A percentile compares a stretch with the other conserved stretches of the same genome.
Conservation (phyloP, 345 rosid species). For the Pugionium dolabratum region DNA sequence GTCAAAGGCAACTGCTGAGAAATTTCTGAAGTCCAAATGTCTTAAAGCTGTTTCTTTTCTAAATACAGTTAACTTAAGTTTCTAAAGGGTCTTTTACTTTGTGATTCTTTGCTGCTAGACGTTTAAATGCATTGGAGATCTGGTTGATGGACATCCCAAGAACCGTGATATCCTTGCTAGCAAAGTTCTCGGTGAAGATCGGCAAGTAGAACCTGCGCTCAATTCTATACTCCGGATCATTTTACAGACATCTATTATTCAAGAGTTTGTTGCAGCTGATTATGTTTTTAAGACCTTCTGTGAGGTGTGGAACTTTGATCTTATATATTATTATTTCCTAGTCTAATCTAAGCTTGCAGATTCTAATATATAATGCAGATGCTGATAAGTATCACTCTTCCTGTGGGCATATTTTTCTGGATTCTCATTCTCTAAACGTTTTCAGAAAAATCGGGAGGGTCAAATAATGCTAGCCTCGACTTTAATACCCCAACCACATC, state of each 20-base stretch:
- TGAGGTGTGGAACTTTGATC: conserved; percentile 59
- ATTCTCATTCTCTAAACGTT: conserved; percentile 22
- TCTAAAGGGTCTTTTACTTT: conserved; percentile 22
- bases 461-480: conserved; percentile 93
- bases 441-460: conserved; percentile 80
- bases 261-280: conserved; percentile 94
- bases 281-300: conserved; percentile 82
- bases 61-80: conserved; percentile 3
- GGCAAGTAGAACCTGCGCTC: conserved; percentile 89
- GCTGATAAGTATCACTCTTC: not conserved
- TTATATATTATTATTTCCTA: conserved; percentile 15
- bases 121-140: conserved; percentile 77
- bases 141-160: conserved; percentile 73
- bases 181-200: conserved; percentile 91
- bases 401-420: conserved; percentile 30
- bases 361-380: conserved; percentile 14
- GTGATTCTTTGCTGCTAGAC: conserved; percentile 53
- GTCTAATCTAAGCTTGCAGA: conserved; percentile 13
- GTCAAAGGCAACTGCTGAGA: conserved; percentile 21
- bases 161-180: conserved; percentile 78
- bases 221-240: conserved; percentile 91
- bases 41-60: conserved; percentile 2
- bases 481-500: conserved; percentile 79
- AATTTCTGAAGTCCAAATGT: conserved; percentile 17
- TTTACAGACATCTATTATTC: conserved; percentile 76